phyloP scores from a whole-genome alignment of 2,329 filamentous ascomycete genomes.

The Aspergillus caelatus region DNA sequence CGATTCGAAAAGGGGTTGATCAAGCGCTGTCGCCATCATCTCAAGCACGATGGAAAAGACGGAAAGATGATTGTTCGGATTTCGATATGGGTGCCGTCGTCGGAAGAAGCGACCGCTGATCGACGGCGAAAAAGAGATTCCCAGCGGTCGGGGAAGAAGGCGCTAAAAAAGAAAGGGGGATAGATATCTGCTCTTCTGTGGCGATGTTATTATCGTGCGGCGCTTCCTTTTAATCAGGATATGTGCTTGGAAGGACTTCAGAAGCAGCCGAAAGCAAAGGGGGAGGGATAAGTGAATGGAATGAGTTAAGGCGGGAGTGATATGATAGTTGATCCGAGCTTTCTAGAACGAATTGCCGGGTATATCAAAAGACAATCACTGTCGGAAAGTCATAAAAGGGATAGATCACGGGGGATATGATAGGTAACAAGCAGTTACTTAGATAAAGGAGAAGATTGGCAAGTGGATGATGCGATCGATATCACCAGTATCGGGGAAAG shows the following conservation, averaged over 20 bases:
- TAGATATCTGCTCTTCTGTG: slow-evolving; percentile 8
- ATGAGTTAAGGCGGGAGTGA: slow-evolving; percentile 7
- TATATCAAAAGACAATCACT: slow-evolving; percentile 4
- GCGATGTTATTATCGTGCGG: slow-evolving; percentile 10
- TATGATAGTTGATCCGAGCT: slow-evolving; percentile 20
- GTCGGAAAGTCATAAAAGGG: slow-evolving; percentile 10
- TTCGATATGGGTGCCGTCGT: slow-evolving; percentile 37
- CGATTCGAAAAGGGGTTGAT: slow-evolving; percentile 33
- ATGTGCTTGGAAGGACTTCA: neutral
- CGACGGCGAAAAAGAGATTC: slow-evolving; percentile 42
- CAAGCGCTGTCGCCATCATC: slow-evolving; percentile 39
- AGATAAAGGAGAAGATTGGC: slow-evolving; percentile 10
- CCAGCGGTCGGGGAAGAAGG: slow-evolving; percentile 45
- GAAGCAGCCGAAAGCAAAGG: neutral
- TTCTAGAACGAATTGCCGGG: slow-evolving; percentile 15
- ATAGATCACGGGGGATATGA: slow-evolving; percentile 14
- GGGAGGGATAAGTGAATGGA: neutral
- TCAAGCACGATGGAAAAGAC: slow-evolving; percentile 17
- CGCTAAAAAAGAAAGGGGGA: slow-evolving; percentile 3
- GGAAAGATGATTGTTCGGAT: slow-evolving; percentile 15
- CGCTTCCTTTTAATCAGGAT: neutral
- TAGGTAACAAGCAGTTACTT: slow-evolving; percentile 18
- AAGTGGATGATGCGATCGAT: slow-evolving; percentile 17
- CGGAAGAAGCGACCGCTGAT: slow-evolving; percentile 47
- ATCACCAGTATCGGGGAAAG: slow-evolving; percentile 14